Conservation (phyloP, 116 monocot species). For the Iris pallida region DNA sequence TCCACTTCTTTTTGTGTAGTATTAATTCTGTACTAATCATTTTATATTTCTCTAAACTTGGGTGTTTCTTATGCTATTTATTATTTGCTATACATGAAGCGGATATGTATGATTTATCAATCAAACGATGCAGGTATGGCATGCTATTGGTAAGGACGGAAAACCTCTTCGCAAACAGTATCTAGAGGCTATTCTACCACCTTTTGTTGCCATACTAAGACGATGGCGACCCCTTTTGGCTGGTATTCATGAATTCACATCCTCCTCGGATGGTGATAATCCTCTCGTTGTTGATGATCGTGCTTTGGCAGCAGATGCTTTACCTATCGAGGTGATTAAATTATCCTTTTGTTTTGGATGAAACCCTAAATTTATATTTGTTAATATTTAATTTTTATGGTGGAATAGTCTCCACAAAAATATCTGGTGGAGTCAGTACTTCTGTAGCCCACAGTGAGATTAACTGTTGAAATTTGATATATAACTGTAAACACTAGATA, state of each 20-base stretch:
- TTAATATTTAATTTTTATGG: background rate
- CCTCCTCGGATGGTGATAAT: constrained; percentile 76
- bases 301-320: constrained; percentile 79
- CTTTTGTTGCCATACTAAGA: constrained; percentile 86
- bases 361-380: background rate
- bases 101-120: background rate
- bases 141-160: constrained; percentile 79
- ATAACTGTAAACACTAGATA: background rate
- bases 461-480: background rate
- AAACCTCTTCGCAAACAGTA: constrained; percentile 79
- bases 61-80: background rate
- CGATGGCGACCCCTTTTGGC: constrained; percentile 93
- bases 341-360: background rate
- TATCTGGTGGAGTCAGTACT: no score
- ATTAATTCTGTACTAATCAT: background rate
- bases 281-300: constrained; percentile 81
- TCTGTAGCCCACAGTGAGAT: background rate
- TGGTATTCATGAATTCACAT: constrained; percentile 94
- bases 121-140: constrained; percentile 74
- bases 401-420: no score
- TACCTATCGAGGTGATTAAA: constrained; percentile 76
- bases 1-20: background rate
- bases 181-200: constrained; percentile 81
- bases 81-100: background rate
- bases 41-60: no score